These are phyloP conservation scores for Camellia sinensis DNA, from an alignment of 148 eudicot genomes.

Conservation along the genomic window DNA sequence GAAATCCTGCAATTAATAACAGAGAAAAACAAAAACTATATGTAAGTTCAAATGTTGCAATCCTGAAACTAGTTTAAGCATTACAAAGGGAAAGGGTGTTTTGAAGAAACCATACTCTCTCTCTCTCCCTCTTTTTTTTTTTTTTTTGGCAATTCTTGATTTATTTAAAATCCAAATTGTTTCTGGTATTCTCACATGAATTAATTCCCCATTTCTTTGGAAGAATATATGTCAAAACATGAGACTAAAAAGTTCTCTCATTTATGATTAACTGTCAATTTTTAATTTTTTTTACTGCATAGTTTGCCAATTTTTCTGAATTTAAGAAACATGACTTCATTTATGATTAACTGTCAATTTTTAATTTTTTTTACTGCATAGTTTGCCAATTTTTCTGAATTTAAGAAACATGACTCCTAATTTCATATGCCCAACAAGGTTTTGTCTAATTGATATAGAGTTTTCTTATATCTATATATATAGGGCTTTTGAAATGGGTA, in stretches of 20 bases:
- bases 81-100: background rate
- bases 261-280: background rate
- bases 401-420: background rate
- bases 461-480: too few relatives aligned
- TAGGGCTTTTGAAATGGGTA: too few relatives aligned
- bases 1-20: background rate
- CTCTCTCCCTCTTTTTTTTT: too few relatives aligned
- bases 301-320: background rate
- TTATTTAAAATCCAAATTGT: background rate
- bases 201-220: background rate
- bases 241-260: background rate
- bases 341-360: background rate
- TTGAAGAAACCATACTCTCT: background rate
- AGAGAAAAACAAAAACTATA: background rate
- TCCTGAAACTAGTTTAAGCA: background rate
- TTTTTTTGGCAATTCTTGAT: background rate
- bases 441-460: too few relatives aligned
- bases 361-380: background rate
- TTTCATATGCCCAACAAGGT: background rate
- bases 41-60: background rate
- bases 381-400: background rate
- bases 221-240: too few relatives aligned
- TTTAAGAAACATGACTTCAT: background rate
- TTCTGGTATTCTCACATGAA: background rate
- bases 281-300: background rate